Evolutionary conservation across 2,329 filamentous ascomycete genomes (phyloP), one percentile per base, ranked within the genome.

Genomic region (Talaromyces piceae): DNA sequence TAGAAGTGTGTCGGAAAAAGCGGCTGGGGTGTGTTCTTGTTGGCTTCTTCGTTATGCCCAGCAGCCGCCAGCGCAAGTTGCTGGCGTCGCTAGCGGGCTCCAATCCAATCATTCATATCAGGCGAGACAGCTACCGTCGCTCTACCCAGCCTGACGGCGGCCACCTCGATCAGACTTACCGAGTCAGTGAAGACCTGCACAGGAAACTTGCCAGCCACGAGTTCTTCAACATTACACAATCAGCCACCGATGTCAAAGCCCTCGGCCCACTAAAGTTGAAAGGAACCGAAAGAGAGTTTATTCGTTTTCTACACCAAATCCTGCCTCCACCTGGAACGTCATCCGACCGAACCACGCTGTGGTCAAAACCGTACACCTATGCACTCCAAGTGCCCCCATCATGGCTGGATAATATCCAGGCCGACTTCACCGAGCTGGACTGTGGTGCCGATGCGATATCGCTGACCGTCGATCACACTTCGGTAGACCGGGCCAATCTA

Each of bases 151-250:
- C 88, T 37, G 76, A 82, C 46, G 68, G 76, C 25, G 70, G 74
- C 31, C 81, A 80, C 57, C 73, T 84, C 1, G 71, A 75, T 41
- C 79, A 79, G 43, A 72, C 88, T 5, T 67, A 87, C 23, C 73
- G 77, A n/a, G 50, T 69, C 8, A 67, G 66, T 0, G 67, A 66
- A 6, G 66, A 65, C 2, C 77, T 86, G 13, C 82, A 87, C 58
- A 75, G 83, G 45, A 75, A 75, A 1, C 87, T 83, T 61, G 84
- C 83, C 9, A 89, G 87, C 58, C 79, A 86, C 55, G 86, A 90
- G 61, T 91, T 88, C 64, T 88, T 83, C 71, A 89, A 89, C 58
- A 72, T 87, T 13, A 83, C 83, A 2, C 84, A 88, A 61, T 72
- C 69, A 41, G 60, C 45, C 25, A 43, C 33, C n/a, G 33, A 51